Conservation (phyloP, 179 eudicot genomes). For the Kewa caespitosa region DNA sequence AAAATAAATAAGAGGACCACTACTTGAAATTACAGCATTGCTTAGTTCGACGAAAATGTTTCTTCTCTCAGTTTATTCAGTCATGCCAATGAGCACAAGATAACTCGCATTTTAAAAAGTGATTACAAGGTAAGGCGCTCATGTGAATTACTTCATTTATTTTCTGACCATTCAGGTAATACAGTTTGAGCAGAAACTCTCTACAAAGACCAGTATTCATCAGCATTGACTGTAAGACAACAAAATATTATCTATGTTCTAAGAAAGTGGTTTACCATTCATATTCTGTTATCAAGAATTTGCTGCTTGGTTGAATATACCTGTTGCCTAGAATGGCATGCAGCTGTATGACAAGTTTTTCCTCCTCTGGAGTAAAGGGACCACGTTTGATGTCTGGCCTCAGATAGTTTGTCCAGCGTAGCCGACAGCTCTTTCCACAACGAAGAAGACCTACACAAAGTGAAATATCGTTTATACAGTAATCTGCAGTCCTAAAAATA, state of each 20-base stretch:
- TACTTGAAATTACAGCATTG: neutral
- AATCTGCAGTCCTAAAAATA: too few species aligned
- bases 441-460: slow-evolving; percentile 64
- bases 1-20: too few species aligned
- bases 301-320: slow-evolving; percentile 23
- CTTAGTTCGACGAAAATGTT: neutral
- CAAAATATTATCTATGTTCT: neutral
- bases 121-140: neutral
- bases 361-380: slow-evolving; percentile 79
- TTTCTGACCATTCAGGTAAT: neutral
- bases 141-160: neutral
- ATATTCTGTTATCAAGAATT: neutral
- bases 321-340: slow-evolving; percentile 91
- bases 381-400: slow-evolving; percentile 90
- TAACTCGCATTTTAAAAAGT: too few species aligned
- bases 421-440: slow-evolving; percentile 92
- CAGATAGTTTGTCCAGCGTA: slow-evolving; percentile 87
- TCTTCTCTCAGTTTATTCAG: neutral
- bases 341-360: slow-evolving; percentile 77
- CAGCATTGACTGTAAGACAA: too few species aligned
- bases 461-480: too few species aligned
- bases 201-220: neutral
- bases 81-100: too few species aligned
- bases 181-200: neutral
- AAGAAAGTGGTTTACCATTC: too few species aligned